Evolutionary conservation across 257 asterid genomes (phyloP).

Genomic region (Gardenia jasminoides): DNA sequence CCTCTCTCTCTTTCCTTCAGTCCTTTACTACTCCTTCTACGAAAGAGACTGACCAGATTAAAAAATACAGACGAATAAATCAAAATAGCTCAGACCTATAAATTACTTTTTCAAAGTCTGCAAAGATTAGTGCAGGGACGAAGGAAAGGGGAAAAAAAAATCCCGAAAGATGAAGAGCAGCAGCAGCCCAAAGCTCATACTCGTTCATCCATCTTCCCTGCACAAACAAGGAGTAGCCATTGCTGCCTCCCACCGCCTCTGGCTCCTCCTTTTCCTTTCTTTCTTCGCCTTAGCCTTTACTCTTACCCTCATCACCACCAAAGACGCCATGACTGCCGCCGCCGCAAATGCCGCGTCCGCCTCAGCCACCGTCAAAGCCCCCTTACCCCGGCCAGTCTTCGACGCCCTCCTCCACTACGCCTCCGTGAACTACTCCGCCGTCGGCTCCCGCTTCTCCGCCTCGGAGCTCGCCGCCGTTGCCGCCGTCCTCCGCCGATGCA

Average conservation of each 20-base stretch:
- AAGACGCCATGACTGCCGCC: conserved; percentile 31
- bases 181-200: conserved; percentile 52
- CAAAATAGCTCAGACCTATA: background rate
- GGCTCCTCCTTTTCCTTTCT: conserved; percentile 43
- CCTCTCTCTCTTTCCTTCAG: background rate
- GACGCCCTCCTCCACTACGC: conserved; percentile 82
- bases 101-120: background rate
- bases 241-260: conserved; percentile 48
- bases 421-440: conserved; percentile 33
- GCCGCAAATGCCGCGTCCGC: background rate
- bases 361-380: conserved; percentile 15
- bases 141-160: background rate
- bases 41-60: background rate
- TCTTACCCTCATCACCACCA: conserved; percentile 56
- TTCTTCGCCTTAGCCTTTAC: conserved; percentile 58
- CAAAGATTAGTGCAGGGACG: background rate
- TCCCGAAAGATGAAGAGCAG: conserved; percentile 52
- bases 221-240: conserved; percentile 45
- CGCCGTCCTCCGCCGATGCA: conserved; percentile 58
- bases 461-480: conserved; percentile 53
- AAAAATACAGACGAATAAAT: background rate
- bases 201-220: conserved; percentile 60
- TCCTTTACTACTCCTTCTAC: background rate
- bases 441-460: conserved; percentile 47
- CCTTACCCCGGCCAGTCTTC: conserved; percentile 40